phyloP scores from a whole-genome alignment of 1,284 basidiomycete species.

The Sanghuangporus weigelae region DNA sequence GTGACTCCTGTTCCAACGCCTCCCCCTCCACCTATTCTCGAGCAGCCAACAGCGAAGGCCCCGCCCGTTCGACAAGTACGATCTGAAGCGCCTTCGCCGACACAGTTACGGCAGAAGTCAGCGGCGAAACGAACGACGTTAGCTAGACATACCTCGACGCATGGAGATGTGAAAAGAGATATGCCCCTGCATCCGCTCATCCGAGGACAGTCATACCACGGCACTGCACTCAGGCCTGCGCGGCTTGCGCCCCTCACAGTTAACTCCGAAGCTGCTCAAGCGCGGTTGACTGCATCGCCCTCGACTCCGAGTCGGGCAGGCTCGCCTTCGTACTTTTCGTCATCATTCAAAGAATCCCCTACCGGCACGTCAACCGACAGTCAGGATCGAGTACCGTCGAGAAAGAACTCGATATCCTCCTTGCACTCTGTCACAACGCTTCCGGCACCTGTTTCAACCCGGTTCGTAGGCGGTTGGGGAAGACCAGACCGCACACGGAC shows the following conservation, averaged over 20 bases:
- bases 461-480: constrained; percentile 29
- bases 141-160: constrained; percentile 8
- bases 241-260: constrained; percentile 61
- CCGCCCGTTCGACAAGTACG: constrained; percentile 23
- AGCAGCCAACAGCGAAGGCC: constrained; percentile 17
- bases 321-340: constrained; percentile 34
- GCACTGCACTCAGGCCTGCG: constrained; percentile 37
- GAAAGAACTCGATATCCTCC: constrained; percentile 59
- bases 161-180: constrained; percentile 10
- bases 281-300: constrained; percentile 37
- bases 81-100: constrained; percentile 41
- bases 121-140: constrained; percentile 12
- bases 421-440: constrained; percentile 57
- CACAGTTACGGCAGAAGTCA: constrained; percentile 23
- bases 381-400: constrained; percentile 19
- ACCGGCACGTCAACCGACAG: constrained; percentile 28
- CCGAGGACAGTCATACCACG: constrained; percentile 58
- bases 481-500: constrained; percentile 56
- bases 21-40: constrained; percentile 21
- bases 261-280: constrained; percentile 45
- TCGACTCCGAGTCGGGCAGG: constrained; percentile 25
- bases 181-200: constrained; percentile 67
- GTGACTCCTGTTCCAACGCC: constrained; percentile 21
- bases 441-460: constrained; percentile 36
- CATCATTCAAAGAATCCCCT: constrained; percentile 28